These are phyloP conservation scores for Diphasiastrum complanatum DNA, from an alignment of 83 land plant genomes.

Conservation along the genomic window DNA sequence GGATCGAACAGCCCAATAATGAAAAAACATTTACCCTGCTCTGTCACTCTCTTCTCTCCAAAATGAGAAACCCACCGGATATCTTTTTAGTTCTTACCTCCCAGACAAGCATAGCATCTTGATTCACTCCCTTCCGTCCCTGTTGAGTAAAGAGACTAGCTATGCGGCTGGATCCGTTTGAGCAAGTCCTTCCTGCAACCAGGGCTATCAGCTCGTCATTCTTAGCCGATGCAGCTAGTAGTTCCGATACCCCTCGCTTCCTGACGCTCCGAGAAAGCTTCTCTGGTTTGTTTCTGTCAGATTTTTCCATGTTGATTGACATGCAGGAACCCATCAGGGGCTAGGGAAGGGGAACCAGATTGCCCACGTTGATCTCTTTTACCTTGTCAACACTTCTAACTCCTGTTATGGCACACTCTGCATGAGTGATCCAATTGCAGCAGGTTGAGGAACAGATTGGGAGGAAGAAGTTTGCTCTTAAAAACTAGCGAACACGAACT, in stretches of 20 bases:
- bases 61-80: background rate
- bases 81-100: constrained; percentile 34
- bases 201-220: constrained; percentile 24
- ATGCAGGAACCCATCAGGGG: no score
- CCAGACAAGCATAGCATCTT: constrained; percentile 77
- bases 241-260: background rate
- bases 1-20: background rate
- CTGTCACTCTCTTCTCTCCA: background rate
- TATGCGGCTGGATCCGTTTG: constrained; percentile 37
- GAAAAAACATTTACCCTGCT: background rate
- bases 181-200: constrained; percentile 43
- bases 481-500: no score
- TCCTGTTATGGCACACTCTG: no score
- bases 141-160: constrained; percentile 60
- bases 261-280: no score
- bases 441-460: no score
- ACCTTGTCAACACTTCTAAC: no score
- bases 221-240: constrained; percentile 3
- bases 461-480: no score
- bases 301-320: no score
- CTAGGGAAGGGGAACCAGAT: no score
- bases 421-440: no score
- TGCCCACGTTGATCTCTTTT: no score
- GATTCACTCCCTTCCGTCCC: constrained; percentile 63
- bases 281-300: no score